Evolutionary conservation across 306 rosid genomes (phyloP).

Genomic region (Trifolium subterraneum): DNA sequence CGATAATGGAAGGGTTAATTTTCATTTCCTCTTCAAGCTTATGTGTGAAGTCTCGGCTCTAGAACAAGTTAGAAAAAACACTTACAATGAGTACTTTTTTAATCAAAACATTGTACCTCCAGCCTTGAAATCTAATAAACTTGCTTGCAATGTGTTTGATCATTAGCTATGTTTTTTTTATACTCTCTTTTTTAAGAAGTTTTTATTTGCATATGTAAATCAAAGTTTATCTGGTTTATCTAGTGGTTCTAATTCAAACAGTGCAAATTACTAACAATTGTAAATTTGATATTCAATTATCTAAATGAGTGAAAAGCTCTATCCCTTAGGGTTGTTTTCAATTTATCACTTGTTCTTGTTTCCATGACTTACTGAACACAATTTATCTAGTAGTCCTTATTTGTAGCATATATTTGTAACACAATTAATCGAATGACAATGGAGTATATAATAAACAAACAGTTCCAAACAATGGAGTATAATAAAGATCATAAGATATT

Average conservation of each 20-base stretch:
- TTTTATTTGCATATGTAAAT: neutral
- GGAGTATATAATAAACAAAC: no score
- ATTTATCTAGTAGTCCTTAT: no score
- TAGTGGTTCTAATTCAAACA: neutral
- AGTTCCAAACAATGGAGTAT: no score
- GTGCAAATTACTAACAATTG: neutral
- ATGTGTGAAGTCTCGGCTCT: neutral
- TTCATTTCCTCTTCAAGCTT: neutral
- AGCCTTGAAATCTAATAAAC: neutral
- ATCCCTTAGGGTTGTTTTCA: no score
- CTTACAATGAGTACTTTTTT: neutral
- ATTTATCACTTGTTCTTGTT: no score
- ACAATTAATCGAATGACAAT: no score
- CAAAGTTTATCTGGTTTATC: neutral
- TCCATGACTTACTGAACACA: no score
- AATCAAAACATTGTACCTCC: neutral
- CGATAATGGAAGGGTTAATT: neutral
- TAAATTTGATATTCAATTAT: no score
- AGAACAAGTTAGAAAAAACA: neutral
- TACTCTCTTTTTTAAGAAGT: neutral
- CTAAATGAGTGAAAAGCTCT: no score
- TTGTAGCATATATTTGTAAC: no score
- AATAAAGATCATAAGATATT: no score
- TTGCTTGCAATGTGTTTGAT: neutral
- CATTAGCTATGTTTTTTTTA: neutral